A percentile compares a stretch with the other conserved stretches of the same genome.
Conservation (phyloP, 148 eudicot genomes). For the Hydrangea macrophylla region DNA sequence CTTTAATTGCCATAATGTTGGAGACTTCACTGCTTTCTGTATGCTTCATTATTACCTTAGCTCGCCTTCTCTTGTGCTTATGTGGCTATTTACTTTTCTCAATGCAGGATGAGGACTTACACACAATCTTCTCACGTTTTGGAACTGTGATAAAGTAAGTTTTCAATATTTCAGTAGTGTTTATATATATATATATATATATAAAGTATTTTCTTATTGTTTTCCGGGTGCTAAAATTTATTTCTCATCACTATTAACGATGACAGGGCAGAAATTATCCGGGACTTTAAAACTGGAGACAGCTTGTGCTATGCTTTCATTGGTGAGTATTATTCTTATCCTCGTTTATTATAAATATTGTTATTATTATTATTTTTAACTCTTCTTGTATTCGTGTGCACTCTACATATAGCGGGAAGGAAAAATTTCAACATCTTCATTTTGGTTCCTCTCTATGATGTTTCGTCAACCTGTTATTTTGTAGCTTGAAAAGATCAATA, state of each 20-base stretch:
- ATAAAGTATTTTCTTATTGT: neutral
- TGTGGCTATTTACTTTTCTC: slow-evolving; percentile 12
- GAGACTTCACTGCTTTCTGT: neutral
- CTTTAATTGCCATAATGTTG: neutral
- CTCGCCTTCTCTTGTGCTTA: neutral
- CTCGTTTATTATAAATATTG: neutral
- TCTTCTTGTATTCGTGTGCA: neutral
- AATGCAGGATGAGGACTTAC: slow-evolving; percentile 83
- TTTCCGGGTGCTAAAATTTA: slow-evolving; percentile 5
- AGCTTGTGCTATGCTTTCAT: slow-evolving; percentile 97
- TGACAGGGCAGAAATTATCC: slow-evolving; percentile 83
- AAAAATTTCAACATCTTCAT: neutral
- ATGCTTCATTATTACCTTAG: slow-evolving; percentile 4
- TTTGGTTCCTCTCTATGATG: neutral
- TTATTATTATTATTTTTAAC: neutral
- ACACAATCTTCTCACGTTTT: slow-evolving; percentile 91
- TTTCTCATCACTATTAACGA: slow-evolving; percentile 14
- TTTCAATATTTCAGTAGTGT: slow-evolving; percentile 14
- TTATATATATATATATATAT: too few species aligned
- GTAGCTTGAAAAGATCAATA: neutral
- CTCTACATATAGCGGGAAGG: neutral
- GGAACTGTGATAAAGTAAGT: slow-evolving; percentile 92
- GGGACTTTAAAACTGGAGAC: slow-evolving; percentile 92
- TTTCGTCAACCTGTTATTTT: neutral
- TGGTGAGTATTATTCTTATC: slow-evolving; percentile 39